Conservation (phyloP, 495 filamentous ascomycete species). For the Penicillium fimorum region DNA sequence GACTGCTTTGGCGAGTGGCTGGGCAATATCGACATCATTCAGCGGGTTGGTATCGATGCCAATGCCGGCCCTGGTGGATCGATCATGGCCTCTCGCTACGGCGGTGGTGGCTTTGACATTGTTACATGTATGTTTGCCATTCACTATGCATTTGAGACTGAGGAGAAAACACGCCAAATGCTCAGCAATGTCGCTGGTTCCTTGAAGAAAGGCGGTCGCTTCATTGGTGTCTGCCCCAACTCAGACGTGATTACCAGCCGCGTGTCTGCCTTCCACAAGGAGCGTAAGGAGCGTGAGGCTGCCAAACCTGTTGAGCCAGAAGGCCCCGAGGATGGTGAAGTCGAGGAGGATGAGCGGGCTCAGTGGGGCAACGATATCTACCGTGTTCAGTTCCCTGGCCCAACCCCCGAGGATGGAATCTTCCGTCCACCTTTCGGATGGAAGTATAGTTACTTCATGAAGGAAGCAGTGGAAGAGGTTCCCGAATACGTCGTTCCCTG, state of each 20-base stretch:
- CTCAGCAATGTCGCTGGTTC: conserved; percentile 85
- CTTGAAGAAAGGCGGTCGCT: conserved; percentile 89
- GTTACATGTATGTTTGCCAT: conserved; percentile 99
- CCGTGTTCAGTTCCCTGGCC: conserved; percentile 77
- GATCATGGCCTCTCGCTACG: conserved; percentile 56
- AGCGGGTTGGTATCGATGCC: conserved; percentile 78
- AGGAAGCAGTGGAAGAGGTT: conserved; percentile 93
- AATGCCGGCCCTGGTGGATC: conserved; percentile 59
- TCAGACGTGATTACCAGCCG: conserved; percentile 76
- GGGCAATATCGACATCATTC: conserved; percentile 71
- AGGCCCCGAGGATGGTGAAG: conserved; percentile 49
- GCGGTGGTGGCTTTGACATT: conserved; percentile 81
- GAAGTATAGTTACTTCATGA: conserved; percentile 94
- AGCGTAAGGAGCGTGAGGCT: conserved; percentile 47
- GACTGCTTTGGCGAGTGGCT: conserved; percentile 87
- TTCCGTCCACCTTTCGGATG: conserved; percentile 96
- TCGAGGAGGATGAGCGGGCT: conserved; percentile 49
- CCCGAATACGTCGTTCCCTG: conserved; percentile 98
- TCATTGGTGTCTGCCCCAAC: conserved; percentile 90
- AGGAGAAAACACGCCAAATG: conserved; percentile 86
- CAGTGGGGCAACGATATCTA: conserved; percentile 95
- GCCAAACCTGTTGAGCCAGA: conserved; percentile 31
- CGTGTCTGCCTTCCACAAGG: conserved; percentile 63
- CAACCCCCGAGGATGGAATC: conserved; percentile 68
- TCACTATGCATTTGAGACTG: conserved; percentile 96